Evolutionary conservation across 768 basidiomycete genomes (phyloP).

Genomic region (Agaricus subrufescens): DNA sequence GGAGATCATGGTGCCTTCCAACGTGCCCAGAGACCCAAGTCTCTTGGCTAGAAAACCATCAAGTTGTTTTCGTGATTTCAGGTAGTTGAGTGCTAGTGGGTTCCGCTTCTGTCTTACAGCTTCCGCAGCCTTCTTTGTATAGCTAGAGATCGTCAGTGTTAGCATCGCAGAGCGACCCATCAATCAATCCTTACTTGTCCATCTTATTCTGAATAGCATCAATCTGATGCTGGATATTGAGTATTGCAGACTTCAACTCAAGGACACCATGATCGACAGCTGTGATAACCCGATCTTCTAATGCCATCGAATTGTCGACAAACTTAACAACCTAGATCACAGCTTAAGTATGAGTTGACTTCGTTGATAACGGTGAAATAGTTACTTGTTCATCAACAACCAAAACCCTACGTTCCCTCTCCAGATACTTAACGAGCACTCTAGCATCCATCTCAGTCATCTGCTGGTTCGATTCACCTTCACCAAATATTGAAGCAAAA

Average conservation of each 20-base stretch:
- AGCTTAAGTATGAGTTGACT: neutral
- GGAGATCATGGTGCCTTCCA: constrained; percentile 71
- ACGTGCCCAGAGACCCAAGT: constrained; percentile 63
- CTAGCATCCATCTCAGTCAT: constrained; percentile 62
- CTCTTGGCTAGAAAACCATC: constrained; percentile 77
- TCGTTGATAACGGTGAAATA: neutral
- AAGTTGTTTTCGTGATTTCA: constrained; percentile 78
- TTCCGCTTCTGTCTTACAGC: constrained; percentile 72
- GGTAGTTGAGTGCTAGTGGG: constrained; percentile 63
- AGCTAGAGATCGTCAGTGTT: constrained; percentile 37
- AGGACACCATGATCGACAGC: constrained; percentile 81
- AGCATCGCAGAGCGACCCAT: neutral
- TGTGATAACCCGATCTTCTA: constrained; percentile 48
- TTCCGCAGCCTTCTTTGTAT: constrained; percentile 56
- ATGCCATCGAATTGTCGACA: constrained; percentile 32
- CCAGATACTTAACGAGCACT: constrained; percentile 72
- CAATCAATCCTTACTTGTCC: constrained; percentile 48
- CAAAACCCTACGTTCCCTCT: constrained; percentile 66
- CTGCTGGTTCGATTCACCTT: constrained; percentile 15
- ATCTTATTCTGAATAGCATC: constrained; percentile 66
- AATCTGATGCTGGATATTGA: constrained; percentile 64
- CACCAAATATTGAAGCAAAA: constrained; percentile 43
- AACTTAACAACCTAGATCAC: constrained; percentile 76
- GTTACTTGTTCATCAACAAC: constrained; percentile 66
- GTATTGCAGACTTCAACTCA: constrained; percentile 69